A percentile compares a stretch with the other conserved stretches of the same genome.
These are phyloP conservation scores for Fusarium compactum DNA, from an alignment of 2,329 filamentous ascomycete genomes.

Conservation along the genomic window DNA sequence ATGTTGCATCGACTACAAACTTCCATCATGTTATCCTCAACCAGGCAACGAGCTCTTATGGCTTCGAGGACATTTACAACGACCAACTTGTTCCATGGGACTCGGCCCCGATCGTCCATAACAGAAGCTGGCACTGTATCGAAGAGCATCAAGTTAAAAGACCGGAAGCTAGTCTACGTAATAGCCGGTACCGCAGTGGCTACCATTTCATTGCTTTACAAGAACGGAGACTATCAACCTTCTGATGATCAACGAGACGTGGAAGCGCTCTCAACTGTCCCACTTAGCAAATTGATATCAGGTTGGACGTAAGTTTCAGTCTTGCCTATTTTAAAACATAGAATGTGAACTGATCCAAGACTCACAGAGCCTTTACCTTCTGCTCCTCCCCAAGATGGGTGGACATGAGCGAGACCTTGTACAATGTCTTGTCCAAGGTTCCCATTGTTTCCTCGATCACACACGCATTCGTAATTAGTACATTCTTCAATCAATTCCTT, in stretches of 20 bases:
- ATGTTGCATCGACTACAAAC: too few relatives aligned
- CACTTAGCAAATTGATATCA: constrained; percentile 8
- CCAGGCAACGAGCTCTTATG: too few relatives aligned
- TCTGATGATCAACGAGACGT: constrained; percentile 3
- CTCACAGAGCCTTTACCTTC: constrained; percentile 33
- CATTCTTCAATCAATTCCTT: constrained; percentile 41
- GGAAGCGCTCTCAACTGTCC: constrained; percentile 9
- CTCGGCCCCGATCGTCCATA: too few relatives aligned
- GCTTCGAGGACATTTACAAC: too few relatives aligned
- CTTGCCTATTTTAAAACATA: background rate
- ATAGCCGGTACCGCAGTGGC: background rate
- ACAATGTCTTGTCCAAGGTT: constrained; percentile 27
- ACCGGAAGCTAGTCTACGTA: background rate
- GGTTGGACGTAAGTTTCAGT: constrained; percentile 13
- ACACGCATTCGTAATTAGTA: constrained; percentile 29
- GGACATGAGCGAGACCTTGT: constrained; percentile 35
- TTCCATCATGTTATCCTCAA: too few relatives aligned
- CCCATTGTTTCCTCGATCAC: constrained; percentile 32
- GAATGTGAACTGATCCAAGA: background rate
- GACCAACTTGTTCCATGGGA: too few relatives aligned
- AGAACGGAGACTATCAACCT: background rate
- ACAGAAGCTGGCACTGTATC: too few relatives aligned
- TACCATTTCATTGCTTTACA: background rate
- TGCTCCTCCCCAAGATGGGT: constrained; percentile 41
- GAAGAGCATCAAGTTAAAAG: background rate